Percentiles rank a stretch among this genome's conserved stretches.
Conservation (phyloP, 805 yeast genomes). For the Yarrowia osloensis region DNA sequence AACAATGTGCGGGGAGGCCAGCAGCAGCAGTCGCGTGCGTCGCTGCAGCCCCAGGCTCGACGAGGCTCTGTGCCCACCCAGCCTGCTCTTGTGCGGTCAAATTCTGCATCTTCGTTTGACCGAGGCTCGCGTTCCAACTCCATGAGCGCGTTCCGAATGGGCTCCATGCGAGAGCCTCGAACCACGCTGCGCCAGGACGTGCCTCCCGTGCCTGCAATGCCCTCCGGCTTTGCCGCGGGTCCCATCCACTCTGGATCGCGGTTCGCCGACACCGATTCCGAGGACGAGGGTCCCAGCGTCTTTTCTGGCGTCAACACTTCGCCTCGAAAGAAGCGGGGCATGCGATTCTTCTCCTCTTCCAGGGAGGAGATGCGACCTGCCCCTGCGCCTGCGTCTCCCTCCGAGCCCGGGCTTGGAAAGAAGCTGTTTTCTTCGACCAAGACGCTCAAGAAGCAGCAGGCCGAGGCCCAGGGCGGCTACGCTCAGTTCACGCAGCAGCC, state of each 20-base stretch:
- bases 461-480: slow-evolving; percentile 12
- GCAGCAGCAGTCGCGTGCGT: neutral
- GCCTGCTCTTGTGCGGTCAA: slow-evolving; percentile 22
- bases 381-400: neutral
- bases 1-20: neutral
- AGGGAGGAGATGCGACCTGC: slow-evolving; percentile 18
- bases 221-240: neutral
- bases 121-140: slow-evolving; percentile 13
- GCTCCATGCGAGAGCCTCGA: slow-evolving; percentile 29
- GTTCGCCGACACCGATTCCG: slow-evolving; percentile 21
- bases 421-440: slow-evolving; percentile 23
- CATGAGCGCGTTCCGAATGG: slow-evolving; percentile 29
- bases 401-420: slow-evolving; percentile 5
- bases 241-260: slow-evolving; percentile 2
- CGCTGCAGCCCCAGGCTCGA: slow-evolving; percentile 22
- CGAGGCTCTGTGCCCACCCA: slow-evolving; percentile 3
- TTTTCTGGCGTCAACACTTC: neutral
- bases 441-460: slow-evolving; percentile 29
- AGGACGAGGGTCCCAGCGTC: neutral
- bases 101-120: slow-evolving; percentile 31
- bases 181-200: slow-evolving; percentile 26
- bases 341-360: slow-evolving; percentile 19
- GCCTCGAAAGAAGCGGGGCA: slow-evolving; percentile 23
- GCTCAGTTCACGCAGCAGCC: slow-evolving; percentile 20
- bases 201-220: slow-evolving; percentile 19